Base-by-base conservation (phyloP, 495 filamentous ascomycete genomes). In the Podospora pseudopauciseta region DNA sequence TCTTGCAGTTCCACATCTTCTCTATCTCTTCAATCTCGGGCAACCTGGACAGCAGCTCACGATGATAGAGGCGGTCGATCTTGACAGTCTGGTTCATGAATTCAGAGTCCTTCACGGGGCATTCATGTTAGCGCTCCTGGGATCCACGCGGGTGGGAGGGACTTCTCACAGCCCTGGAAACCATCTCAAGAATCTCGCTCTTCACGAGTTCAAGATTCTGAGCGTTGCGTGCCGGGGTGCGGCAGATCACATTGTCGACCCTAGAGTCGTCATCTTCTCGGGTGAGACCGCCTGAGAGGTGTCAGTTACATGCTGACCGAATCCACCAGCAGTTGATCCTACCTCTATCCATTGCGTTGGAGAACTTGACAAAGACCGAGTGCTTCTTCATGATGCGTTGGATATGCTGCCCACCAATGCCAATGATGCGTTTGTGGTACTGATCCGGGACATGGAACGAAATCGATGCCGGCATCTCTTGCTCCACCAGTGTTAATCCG, bases 321-420 rank as follows among this genome's bases (percentile, higher is more conserved):
- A 62, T 27, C 65, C 58, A 49, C 7, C 7, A 63, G 49, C 5
- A 16, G 30, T 49, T 9, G 11, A 32, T 2, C 73, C 68, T 77
- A 78, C 84, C 84, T 72, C 95, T 91, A 78, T 99, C 95, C 96
- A 98, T 98, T 28, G 96, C 95, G 74, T 99, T 99, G 70, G 93
- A 96, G 76, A 99, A 99, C 77, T 99, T 99, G 82, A 99, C 95
- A 70, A 98, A 99, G 67, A 99, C 95, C 2, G 95, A 99, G 81
- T 99, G 96, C 79, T 97, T 97, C 83, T 99, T 99, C 95, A 98
- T 99, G 82, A 98, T 98, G 67, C 93, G 93, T 77, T 99, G 95
- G 73, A 99, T 99, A 73, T 98, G 96, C 77, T 97, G 93, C 19
- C 95, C 95, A 68, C 95, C 96, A 68, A 98, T 97, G 65, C 95